Conservation (phyloP, 345 rosid genomes). For the Gossypium thurberi region DNA sequence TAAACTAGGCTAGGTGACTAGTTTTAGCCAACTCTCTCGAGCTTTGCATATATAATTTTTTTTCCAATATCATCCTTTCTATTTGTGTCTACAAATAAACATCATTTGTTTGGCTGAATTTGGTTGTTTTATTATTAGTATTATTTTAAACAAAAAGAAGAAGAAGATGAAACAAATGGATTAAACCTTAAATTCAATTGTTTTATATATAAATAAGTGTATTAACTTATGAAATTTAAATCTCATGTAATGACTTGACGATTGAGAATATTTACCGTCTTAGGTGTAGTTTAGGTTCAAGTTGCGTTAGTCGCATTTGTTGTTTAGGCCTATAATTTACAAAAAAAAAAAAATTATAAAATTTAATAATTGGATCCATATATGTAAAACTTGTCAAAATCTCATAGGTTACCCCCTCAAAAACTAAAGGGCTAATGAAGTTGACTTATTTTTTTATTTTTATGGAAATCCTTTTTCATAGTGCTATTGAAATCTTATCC, state of each 20-base stretch:
- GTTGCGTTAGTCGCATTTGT: accelerated
- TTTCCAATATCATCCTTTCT: not conserved
- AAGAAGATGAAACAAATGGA: not conserved
- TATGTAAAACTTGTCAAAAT: too few species aligned
- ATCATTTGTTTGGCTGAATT: not conserved
- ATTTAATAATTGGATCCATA: not conserved
- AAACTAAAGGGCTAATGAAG: not conserved
- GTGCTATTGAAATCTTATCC: not conserved
- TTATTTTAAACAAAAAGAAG: too few species aligned
- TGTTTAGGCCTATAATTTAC: too few species aligned
- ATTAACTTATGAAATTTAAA: too few species aligned
- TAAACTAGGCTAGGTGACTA: not conserved
- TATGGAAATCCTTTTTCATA: not conserved
- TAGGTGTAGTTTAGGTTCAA: accelerated
- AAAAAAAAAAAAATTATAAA: too few species aligned
- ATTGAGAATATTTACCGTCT: too few species aligned
- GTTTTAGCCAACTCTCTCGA: not conserved
- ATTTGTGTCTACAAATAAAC: not conserved
- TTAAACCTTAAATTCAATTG: too few species aligned
- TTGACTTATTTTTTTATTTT: not conserved
- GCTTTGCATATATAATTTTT: not conserved
- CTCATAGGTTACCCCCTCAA: not conserved
- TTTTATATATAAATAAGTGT: too few species aligned
- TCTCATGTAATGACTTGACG: too few species aligned
- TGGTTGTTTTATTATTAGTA: not conserved